Conservation (phyloP, 495 filamentous ascomycete species). For the Aspergillus bridgeri region DNA sequence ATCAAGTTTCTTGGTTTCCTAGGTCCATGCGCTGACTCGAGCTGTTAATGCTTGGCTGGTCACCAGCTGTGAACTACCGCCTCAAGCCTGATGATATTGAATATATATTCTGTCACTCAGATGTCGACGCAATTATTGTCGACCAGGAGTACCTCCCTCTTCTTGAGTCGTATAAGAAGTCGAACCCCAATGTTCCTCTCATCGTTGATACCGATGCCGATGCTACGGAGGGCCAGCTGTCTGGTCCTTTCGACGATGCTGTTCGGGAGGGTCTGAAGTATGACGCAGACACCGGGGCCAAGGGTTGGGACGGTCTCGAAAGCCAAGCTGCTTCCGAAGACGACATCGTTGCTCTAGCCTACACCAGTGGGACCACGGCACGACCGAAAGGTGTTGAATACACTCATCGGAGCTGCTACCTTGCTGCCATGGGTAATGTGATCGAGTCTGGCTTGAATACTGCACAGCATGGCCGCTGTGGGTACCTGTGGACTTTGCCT, state of each 20-base stretch:
- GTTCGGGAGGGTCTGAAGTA: conserved; percentile 74
- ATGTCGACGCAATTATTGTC: conserved; percentile 85
- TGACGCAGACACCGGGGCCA: conserved; percentile 57
- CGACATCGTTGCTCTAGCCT: conserved; percentile 75
- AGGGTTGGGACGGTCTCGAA: conserved; percentile 76
- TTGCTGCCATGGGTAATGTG: conserved; percentile 80
- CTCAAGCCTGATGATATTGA: conserved; percentile 82
- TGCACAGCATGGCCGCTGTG: conserved; percentile 60
- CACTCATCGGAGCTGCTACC: conserved; percentile 82
- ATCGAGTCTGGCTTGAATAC: conserved; percentile 84
- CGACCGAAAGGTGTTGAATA: conserved; percentile 91
- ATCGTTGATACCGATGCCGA: conserved; percentile 87
- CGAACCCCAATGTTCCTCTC: conserved; percentile 58
- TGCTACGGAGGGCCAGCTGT: conserved; percentile 65
- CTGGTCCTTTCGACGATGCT: conserved; percentile 79
- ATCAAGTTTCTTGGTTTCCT: conserved; percentile 1
- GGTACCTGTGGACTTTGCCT: conserved; percentile 88
- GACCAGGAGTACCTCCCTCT: conserved; percentile 74
- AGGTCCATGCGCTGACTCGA: not conserved
- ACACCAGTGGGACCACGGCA: conserved; percentile 92
- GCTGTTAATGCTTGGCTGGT: not conserved
- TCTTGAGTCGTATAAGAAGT: conserved; percentile 58
- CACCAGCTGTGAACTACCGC: conserved; percentile 81
- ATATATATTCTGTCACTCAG: conserved; percentile 84
- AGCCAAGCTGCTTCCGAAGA: conserved; percentile 70